These are phyloP conservation scores for Diversispora eburnea DNA, from an alignment of 192 early-diverging fungal genomes.

Conservation along the genomic window DNA sequence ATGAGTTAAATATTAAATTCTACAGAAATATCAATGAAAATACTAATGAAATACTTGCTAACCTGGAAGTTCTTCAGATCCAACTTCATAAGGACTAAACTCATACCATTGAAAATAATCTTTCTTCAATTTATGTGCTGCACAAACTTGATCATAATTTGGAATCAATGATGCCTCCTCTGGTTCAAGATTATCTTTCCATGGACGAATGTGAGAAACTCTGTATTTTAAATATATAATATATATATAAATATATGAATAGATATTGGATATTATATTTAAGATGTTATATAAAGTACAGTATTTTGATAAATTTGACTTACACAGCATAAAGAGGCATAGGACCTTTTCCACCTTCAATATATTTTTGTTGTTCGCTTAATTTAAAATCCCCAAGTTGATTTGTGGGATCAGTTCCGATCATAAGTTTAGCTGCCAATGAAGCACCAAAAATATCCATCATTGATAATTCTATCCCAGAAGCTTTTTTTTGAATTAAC, in stretches of 20 bases:
- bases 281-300: too few relatives aligned
- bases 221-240: neutral
- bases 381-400: slow-evolving; percentile 53
- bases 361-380: slow-evolving; percentile 45
- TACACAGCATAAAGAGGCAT: slow-evolving; percentile 74
- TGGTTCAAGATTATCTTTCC: slow-evolving; percentile 36
- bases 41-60: neutral
- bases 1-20: too few relatives aligned
- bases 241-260: too few relatives aligned
- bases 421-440: slow-evolving; percentile 45
- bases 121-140: slow-evolving; percentile 22
- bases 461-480: slow-evolving; percentile 35
- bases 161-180: slow-evolving; percentile 28
- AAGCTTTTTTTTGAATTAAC: slow-evolving; percentile 39
- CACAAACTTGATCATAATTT: slow-evolving; percentile 34
- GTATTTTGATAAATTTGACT: neutral
- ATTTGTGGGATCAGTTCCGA: slow-evolving; percentile 34
- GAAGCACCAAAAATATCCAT: slow-evolving; percentile 58
- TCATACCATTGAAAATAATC: slow-evolving; percentile 77
- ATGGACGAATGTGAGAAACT: slow-evolving; percentile 60
- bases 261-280: too few relatives aligned
- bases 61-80: slow-evolving; percentile 68
- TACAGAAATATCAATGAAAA: too few relatives aligned
- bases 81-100: slow-evolving; percentile 74
- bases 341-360: slow-evolving; percentile 60